Percentiles rank a stretch among this genome's conserved stretches.
These are phyloP conservation scores for Macrophomina tecta DNA, from an alignment of 2,329 filamentous ascomycete species.

Conservation along the genomic window DNA sequence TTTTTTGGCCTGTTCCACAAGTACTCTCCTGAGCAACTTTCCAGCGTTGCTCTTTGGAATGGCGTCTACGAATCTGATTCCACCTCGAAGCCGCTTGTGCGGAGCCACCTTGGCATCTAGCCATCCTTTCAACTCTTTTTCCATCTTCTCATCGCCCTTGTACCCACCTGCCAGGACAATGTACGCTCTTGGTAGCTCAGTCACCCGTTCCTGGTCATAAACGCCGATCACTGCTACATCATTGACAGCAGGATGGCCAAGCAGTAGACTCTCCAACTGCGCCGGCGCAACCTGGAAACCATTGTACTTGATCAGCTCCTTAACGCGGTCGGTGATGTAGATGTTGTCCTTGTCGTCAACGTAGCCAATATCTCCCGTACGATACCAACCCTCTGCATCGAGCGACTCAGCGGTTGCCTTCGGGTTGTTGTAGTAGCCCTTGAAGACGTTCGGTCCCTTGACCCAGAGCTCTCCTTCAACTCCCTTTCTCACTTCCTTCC, in stretches of 20 bases:
- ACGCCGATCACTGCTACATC: conserved; percentile 81
- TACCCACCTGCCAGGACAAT: conserved; percentile 52
- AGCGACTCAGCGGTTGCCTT: conserved; percentile 72
- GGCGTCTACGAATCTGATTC: conserved; percentile 50
- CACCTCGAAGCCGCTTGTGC: conserved; percentile 56
- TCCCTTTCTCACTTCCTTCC: conserved; percentile 30
- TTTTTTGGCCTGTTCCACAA: conserved; percentile 54
- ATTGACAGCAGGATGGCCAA: conserved; percentile 73
- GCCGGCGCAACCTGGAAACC: conserved; percentile 84
- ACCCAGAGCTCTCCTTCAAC: conserved; percentile 57
- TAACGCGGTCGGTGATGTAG: conserved; percentile 81
- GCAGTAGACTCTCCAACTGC: conserved; percentile 79
- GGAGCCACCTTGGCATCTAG: conserved; percentile 48
- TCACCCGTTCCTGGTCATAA: conserved; percentile 59
- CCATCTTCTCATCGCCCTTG: conserved; percentile 55
- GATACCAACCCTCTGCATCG: conserved; percentile 93
- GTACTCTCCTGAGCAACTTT: conserved; percentile 46
- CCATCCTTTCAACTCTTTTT: conserved; percentile 58
- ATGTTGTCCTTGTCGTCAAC: conserved; percentile 86
- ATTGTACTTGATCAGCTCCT: conserved; percentile 65
- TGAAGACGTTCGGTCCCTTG: conserved; percentile 75
- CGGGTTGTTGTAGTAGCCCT: conserved; percentile 73
- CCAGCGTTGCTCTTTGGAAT: conserved; percentile 38
- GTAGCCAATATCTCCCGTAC: conserved; percentile 88
- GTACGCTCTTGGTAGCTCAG: conserved; percentile 55